These are phyloP conservation scores for Candida incommunis DNA, from an alignment of 805 yeast genomes.

Conservation along the genomic window DNA sequence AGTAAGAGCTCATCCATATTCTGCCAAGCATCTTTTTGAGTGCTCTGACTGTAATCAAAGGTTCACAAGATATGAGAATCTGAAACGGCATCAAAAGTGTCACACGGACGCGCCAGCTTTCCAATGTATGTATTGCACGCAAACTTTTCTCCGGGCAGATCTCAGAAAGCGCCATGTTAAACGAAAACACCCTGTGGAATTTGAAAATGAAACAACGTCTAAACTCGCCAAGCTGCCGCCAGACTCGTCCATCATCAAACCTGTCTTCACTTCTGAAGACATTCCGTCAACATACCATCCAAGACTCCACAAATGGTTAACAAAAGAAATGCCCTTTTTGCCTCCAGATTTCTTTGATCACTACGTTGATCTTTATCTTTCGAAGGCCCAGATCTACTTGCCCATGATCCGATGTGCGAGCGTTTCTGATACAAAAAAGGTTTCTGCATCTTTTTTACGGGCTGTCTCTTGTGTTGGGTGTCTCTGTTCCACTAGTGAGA, in stretches of 20 bases:
- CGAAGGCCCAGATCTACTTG: background rate
- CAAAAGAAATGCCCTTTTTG: background rate
- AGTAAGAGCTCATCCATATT: too few relatives aligned
- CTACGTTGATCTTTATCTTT: background rate
- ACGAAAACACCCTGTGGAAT: background rate
- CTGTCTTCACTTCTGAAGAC: background rate
- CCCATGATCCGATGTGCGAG: background rate
- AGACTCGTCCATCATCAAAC: background rate
- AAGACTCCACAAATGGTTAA: background rate
- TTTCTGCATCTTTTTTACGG: background rate
- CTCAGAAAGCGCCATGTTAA: background rate
- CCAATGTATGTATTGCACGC: background rate
- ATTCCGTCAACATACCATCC: background rate
- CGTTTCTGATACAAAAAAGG: background rate
- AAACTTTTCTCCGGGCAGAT: background rate
- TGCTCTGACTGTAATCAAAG: background rate
- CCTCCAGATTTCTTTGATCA: conserved; percentile 1
- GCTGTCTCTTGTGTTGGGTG: background rate
- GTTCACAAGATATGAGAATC: background rate
- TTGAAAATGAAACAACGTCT: background rate
- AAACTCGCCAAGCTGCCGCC: background rate
- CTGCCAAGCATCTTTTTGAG: conserved; percentile 2
- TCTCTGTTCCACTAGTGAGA: background rate
- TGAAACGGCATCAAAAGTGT: background rate
- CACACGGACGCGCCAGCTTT: background rate